Base-by-base conservation (phyloP, 2,329 filamentous ascomycete species). In the Penicillium sp. region DNA sequence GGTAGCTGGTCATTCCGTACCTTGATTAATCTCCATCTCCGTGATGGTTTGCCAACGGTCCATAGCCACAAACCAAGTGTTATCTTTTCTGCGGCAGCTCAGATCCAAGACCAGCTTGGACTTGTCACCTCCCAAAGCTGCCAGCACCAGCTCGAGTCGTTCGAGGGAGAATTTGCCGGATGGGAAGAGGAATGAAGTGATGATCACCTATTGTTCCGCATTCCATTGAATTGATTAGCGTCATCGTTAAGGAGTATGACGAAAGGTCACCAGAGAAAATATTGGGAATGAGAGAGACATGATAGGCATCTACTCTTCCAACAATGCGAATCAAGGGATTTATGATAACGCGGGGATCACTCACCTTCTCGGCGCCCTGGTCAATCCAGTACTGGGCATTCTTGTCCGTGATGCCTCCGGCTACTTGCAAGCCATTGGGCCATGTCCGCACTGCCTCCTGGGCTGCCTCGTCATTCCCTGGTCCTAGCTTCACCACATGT, bases 11-110 rank as follows among this genome's bases (percentile, higher is more conserved):
- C n/a, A 17, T 26, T 23, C 26, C 73, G 50, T 75, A 92, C 93
- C 89, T 80, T 89, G 80, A 58, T 87, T 93, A 59, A 99, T 85
- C 69, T 97, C 91, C 86, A 96, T 96, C 66, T 97, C 90, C 1
- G 94, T 97, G 49, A 97, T 87, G 1, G 91, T 96, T 79, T 97
- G 94, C 94, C 94, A 99, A 72, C 96, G 96, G 74, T 99, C 90
- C 88, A 96, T 99, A 49, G 94, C 93, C n/a, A 99, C 94, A 65
- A 89, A 91, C 94, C 94, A 99, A 32, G 78, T 87, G 49, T 87
- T 79, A 30, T 81, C 88, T 54, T 86, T 87, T 52, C 86, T 81
- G 45, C 94, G 85, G 69, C 94, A 99, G 73, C 91, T 96, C 20
- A 99, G 82, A 68, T 99, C 94, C 69, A 99, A 92, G 60, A 99